phyloP scores from a whole-genome alignment of 352 stramenopile species.

The Phytophthora pinifolia region DNA sequence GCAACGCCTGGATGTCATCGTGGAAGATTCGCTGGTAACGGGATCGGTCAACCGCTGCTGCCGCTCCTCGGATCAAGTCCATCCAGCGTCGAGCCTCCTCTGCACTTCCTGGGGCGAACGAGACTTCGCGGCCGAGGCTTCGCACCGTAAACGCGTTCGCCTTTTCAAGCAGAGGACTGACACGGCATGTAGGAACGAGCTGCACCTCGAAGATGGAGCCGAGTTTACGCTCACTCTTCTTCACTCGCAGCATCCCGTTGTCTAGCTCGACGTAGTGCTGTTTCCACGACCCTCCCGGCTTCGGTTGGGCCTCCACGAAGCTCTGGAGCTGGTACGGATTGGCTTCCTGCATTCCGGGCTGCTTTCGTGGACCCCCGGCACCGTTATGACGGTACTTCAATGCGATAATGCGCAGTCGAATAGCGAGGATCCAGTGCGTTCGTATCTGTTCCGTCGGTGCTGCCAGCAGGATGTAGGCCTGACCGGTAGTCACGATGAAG shows the following conservation, averaged over 20 bases:
- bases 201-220: conserved; percentile 54
- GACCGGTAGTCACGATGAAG: conserved; percentile 59
- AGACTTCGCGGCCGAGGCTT: conserved; percentile 50
- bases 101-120: conserved; percentile 40
- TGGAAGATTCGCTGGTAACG: conserved; percentile 56
- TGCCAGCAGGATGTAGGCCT: conserved; percentile 51
- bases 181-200: conserved; percentile 48
- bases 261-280: conserved; percentile 60
- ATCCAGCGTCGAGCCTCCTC: conserved; percentile 54
- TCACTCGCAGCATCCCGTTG: conserved; percentile 68
- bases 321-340: conserved; percentile 38
- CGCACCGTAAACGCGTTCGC: conserved; percentile 58
- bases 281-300: conserved; percentile 53
- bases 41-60: conserved; percentile 20
- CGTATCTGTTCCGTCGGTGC: conserved; percentile 46
- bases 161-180: conserved; percentile 44
- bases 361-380: conserved; percentile 12
- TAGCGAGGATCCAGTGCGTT: conserved; percentile 61
- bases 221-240: conserved; percentile 55
- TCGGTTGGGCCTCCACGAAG: conserved; percentile 62
- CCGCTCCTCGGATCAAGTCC: conserved; percentile 33
- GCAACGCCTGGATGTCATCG: conserved; percentile 42
- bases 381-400: conserved; percentile 62
- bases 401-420: conserved; percentile 63
- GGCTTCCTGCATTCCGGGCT: conserved; percentile 1